Conservation (phyloP, 345 rosid genomes). For the Orychophragmus violaceus region DNA sequence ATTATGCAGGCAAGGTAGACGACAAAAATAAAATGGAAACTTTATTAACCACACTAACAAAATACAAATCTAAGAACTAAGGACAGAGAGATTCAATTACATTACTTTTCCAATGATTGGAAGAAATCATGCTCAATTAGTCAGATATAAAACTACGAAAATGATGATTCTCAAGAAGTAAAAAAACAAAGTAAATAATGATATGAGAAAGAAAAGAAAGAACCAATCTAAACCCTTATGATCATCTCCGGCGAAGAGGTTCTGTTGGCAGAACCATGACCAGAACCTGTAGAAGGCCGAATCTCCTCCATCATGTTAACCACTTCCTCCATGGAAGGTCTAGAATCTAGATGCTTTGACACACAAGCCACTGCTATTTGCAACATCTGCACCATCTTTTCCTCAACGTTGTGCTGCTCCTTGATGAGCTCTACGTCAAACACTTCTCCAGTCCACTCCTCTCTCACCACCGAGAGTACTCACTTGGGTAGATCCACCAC, state of each 20-base stretch:
- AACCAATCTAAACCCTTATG: slow-evolving; percentile 21
- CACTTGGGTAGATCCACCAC: slow-evolving; percentile 73
- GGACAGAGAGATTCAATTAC: slow-evolving; percentile 11
- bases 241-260: slow-evolving; percentile 48
- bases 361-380: too few relatives aligned
- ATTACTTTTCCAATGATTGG: slow-evolving; percentile 11
- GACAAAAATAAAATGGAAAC: not conserved
- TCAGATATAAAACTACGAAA: slow-evolving; percentile 11
- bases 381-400: slow-evolving; percentile 92
- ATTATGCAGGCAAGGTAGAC: too few relatives aligned
- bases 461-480: slow-evolving; percentile 82
- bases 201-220: not conserved
- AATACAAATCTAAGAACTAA: not conserved
- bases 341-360: slow-evolving; percentile 52
- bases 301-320: slow-evolving; percentile 74
- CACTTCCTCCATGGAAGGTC: slow-evolving; percentile 74
- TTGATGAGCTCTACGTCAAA: slow-evolving; percentile 70
- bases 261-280: slow-evolving; percentile 42
- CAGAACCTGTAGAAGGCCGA: slow-evolving; percentile 38
- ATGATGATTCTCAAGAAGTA: not conserved
- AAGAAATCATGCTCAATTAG: slow-evolving; percentile 5
- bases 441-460: slow-evolving; percentile 93
- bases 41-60: not conserved
- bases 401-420: slow-evolving; percentile 52
- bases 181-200: slow-evolving; percentile 13